phyloP scores from a whole-genome alignment of 768 basidiomycete species.

The Xerocomellus amylosporus region DNA sequence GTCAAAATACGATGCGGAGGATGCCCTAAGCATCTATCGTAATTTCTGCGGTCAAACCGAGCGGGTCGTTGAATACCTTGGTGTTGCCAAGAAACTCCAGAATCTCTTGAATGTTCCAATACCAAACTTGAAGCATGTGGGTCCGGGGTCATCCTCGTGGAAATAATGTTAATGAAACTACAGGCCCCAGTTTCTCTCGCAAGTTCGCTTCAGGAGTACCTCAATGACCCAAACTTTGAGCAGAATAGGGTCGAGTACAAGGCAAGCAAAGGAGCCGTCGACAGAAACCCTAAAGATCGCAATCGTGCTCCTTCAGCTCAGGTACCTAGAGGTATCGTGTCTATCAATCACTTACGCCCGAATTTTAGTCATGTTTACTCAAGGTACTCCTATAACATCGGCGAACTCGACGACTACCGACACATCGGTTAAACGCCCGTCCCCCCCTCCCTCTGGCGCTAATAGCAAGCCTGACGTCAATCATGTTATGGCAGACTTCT shows the following conservation, averaged over 20 bases:
- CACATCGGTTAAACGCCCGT: slow-evolving; percentile 22
- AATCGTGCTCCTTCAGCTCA: slow-evolving; percentile 9
- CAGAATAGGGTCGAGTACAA: slow-evolving; percentile 92
- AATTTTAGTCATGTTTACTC: slow-evolving; percentile 5
- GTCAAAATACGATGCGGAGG: slow-evolving; percentile 87
- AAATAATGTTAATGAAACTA: background rate
- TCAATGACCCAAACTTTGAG: slow-evolving; percentile 96
- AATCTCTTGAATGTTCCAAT: slow-evolving; percentile 92
- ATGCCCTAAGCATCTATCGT: slow-evolving; percentile 85
- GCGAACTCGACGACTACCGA: slow-evolving; percentile 19
- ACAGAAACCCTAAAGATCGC: slow-evolving; percentile 31
- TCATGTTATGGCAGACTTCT: slow-evolving; percentile 77
- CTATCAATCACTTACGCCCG: no score
- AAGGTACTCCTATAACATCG: slow-evolving; percentile 18
- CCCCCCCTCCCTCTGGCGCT: slow-evolving; percentile 23
- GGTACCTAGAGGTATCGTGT: slow-evolving; percentile 17
- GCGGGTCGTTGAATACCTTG: slow-evolving; percentile 86
- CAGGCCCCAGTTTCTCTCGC: slow-evolving; percentile 96
- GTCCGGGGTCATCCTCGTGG: slow-evolving; percentile 21
- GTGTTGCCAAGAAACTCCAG: slow-evolving; percentile 88
- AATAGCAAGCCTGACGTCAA: slow-evolving; percentile 35
- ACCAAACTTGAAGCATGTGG: slow-evolving; percentile 87
- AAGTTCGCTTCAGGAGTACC: slow-evolving; percentile 89
- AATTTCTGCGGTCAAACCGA: slow-evolving; percentile 95
- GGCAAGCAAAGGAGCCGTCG: slow-evolving; percentile 67